Evolutionary conservation across 176 grass and related monocot genomes (phyloP), one percentile per base, ranked within the genome.

Genomic region (Oryza glaberrima): DNA sequence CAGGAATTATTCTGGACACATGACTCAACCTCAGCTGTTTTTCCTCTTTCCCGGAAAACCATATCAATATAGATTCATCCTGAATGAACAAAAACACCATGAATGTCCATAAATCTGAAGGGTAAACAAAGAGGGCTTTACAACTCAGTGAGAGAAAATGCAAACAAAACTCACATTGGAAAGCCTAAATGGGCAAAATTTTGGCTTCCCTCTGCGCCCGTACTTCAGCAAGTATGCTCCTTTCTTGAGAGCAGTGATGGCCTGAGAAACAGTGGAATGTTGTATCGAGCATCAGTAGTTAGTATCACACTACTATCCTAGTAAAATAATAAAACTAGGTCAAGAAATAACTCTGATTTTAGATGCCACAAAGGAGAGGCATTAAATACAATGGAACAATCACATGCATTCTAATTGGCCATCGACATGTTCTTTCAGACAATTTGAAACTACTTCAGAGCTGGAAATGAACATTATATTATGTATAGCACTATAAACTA

Each of bases 1-100:
- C 93, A 73, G 93, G 93, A 83, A 95, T 95, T 86, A 95, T 95
- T 90, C 93, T 95, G 64, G 93, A 95, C 41, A 95, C 93, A 88
- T 95, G 93, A 60, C 90, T 95, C 87, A 95, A 86, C 70, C 89
- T 95, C 79, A 95, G 88, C 66, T 92, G 90, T 61, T 95, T 95
- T 84, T 95, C 90, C 77, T 95, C 93, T 92, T 95, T 95, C 14
- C 93, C 93, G 23, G 93, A 95, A 84, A 95, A 92, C 93, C 93
- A 95, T 86, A 95, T 95, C 76, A 95, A 83, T 40, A 88, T 23
- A 12, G 93, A 92, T 85, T 92, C 93, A 84, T 95, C 93, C 93
- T 95, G 90, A 80, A 80, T 64, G 76, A 86, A n/a, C 43, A 83
- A 72, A 85, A 61, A 35, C 60, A 44, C 14, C 64, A 78, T 34